Evolutionary conservation across 2,329 filamentous ascomycete genomes (phyloP), one percentile per base, ranked within the genome.

Genomic region (Penicillium occitanis): DNA sequence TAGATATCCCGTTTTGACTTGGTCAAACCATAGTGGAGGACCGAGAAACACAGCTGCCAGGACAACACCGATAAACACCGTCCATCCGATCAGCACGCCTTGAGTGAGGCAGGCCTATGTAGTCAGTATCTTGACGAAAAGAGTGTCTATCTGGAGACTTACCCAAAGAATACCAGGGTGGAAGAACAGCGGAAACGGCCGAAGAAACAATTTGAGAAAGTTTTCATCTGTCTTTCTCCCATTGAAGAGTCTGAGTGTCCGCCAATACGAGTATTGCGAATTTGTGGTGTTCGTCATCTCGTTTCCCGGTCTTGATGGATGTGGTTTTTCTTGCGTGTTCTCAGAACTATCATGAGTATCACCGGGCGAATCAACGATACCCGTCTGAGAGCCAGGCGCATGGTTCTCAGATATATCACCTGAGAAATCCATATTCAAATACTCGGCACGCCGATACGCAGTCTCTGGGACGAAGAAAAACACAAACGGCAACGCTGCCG

Each of bases 81-180:
- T 96, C 93, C 94, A 98, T 69, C 93, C 94, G 73, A 97, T 97
- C 74, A 97, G 87, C 4, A 91, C 87, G 17, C 93, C 93, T 83
- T 97, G 93, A 60, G 93, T 91, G 3, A 97, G 82, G 72, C 86
- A 88, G 17, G 85, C 84, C 79, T 80, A 42, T 28, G 10, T 28
- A 17, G 53, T 64, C 25, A 64, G 64, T 58, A 61, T 10, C 50
- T 28, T n/a, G 5, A 61, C 25, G n/a, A 22, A 3, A 48, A 40
- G n/a, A 50, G 3, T 6, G 14, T 17, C 3, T 30, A 25, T 25
- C 5, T 30, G 14, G 7, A 19, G 6, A 62, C 75, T 69, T 72
- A 79, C 78, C 91, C 92, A 97, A 48, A 96, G 78, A 71, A 97
- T 92, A 7, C 91, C 91, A 0, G 93, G 93, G 75, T 97, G 93